Evolutionary conservation across 768 basidiomycete species (phyloP), one percentile per base, ranked within the genome.

Genomic region (Stropharia rugosoannulata): DNA sequence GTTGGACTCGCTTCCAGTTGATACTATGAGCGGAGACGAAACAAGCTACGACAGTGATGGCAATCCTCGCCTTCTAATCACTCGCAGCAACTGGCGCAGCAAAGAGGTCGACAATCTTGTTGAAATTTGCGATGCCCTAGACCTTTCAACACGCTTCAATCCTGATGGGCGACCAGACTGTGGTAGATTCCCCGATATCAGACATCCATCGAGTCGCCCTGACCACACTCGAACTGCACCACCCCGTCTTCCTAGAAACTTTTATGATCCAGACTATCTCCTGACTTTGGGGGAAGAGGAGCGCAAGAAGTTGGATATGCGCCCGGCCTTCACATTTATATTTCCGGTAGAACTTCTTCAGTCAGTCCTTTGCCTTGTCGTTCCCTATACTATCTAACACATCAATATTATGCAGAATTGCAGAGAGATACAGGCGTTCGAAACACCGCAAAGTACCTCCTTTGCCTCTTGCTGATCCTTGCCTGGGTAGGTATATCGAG

Each of bases 21-120:
- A 52, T 32, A 16, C 42, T 16, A 52, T 52, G 51, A 52, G 51
- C 27, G 51, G 39, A 18, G 51, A 52, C 25, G 51, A 52, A 32
- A 52, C 51, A 4, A 42, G 44, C 16, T 19, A 43, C 18, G 19
- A 39, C 22, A 27, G 42, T 15, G 41, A 29, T 10, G 40, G 27
- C 36, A 29, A 43, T 16, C 27, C 42, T 18, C 22, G 6, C 6
- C 36, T 22, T 15, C 9, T 52, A 10, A 52, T 42, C 15, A 22
- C 42, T 12, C 13, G 25, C 18, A 25, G 12, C 6, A 32, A 32
- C 7, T 52, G 51, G 51, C 40, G 51, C 13, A 52, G 42, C 18
- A 40, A 40, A n/a, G 41, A 52, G 7, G 51, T 25, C n/a, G 51
- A 42, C n/a, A 39, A 52, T 7, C 42, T 52, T 32, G 19, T 52